Evolutionary conservation across 2,329 filamentous ascomycete species (phyloP), one percentile per base, ranked within the genome.

Genomic region (Seiridium cupressi): DNA sequence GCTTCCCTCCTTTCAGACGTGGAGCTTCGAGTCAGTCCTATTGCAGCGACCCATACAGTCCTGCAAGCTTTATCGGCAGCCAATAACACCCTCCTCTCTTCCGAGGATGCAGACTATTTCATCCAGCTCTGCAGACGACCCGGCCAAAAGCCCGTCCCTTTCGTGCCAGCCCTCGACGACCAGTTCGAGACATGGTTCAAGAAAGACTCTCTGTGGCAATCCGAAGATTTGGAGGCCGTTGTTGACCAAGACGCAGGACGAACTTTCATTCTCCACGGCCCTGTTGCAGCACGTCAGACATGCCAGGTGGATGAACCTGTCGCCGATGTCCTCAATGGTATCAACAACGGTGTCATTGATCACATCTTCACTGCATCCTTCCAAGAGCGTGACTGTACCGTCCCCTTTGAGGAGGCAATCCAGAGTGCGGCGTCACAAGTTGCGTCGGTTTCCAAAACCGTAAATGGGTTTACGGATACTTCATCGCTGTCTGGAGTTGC

Each of bases 371-470:
- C 5, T 26, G 26, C 26, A 9, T 49, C 47, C 11, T 26, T 3
- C 18, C 18, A 26, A 49, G 49, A 1, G 34, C 11, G 3, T 61
- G 81, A 84, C 64, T 78, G 77, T 32, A 82, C 81, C 66, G 82
- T 90, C 13, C 87, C 88, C 0, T 77, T 82, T 48, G 82, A 89
- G 49, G 88, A 91, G 68, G 90, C 90, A 72, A 89, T 91, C 64
- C 88, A 88, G 56, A 58, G 51, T n/a, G 8, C 18, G 13, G 49
- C 49, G n/a, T n/a, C 49, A 10, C 10, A n/a, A 3, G 8, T 35
- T 13, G n/a, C 32, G 13, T 18, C 34, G 5, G 35, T 18, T 6
- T 34, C 10, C 6, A 13, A 51, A n/a, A 9, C 18, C 10, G 3
- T 18, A 4, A n/a, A 51, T 5, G 49, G 53, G 1, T 18, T 18